phyloP scores from a whole-genome alignment of 306 rosid species.

The Cucurbita ficifolia region DNA sequence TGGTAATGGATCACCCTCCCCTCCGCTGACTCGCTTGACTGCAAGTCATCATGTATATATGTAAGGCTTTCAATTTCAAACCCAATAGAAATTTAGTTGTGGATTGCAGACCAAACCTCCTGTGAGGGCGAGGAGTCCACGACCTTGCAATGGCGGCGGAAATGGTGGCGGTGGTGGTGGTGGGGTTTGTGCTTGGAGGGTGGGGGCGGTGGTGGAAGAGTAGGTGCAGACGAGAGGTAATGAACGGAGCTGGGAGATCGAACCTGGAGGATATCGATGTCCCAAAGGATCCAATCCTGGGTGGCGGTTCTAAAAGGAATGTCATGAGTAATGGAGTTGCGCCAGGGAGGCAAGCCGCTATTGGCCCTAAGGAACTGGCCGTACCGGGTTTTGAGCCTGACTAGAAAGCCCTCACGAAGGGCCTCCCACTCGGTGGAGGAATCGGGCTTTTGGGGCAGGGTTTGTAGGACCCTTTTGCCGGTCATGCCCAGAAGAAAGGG shows the following conservation, averaged over 20 bases:
- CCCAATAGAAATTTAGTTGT: background rate
- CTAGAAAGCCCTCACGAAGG: conserved; percentile 50
- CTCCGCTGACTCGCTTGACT: conserved; percentile 11
- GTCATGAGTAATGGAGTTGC: conserved; percentile 79
- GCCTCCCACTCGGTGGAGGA: conserved; percentile 95
- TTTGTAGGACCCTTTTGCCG: conserved; percentile 64
- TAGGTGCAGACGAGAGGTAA: background rate
- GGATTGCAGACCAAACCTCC: conserved; percentile 28
- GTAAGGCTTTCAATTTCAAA: background rate
- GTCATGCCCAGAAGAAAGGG: conserved; percentile 47
- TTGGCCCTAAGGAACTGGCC: conserved; percentile 68
- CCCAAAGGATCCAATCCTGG: conserved; percentile 82
- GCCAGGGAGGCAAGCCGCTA: conserved; percentile 80
- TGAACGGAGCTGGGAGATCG: background rate
- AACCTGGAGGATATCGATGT: conserved; percentile 50
- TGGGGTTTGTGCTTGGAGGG: background rate
- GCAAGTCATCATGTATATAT: background rate
- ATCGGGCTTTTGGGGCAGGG: conserved; percentile 39
- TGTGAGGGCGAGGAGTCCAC: conserved; percentile 19
- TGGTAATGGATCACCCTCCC: conserved; percentile 54
- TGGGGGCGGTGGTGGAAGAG: conserved; percentile 1
- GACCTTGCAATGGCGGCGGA: background rate
- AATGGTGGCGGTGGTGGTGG: background rate
- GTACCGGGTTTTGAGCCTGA: conserved; percentile 47
- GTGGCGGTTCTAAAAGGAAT: conserved; percentile 35